These are phyloP conservation scores for Dendrocalamus sinicus DNA, from an alignment of 176 grass and related monocot genomes.

Conservation along the genomic window DNA sequence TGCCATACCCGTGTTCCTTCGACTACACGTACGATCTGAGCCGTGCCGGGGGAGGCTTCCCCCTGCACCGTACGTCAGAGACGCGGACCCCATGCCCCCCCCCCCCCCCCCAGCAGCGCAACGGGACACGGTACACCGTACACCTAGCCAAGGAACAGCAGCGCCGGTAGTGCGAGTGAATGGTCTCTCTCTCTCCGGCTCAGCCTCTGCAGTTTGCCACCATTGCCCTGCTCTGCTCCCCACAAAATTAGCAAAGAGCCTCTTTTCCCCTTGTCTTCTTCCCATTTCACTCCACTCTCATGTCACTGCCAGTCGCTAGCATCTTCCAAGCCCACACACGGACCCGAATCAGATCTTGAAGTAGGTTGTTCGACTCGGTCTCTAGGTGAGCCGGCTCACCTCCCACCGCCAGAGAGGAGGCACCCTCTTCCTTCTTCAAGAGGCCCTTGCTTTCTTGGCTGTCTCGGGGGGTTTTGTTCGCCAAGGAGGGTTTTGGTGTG, in stretches of 20 bases:
- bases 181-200: not conserved
- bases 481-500: not conserved
- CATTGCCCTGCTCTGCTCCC: not conserved
- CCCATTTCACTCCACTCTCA: not conserved
- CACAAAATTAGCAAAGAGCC: constrained; percentile 21
- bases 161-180: not conserved
- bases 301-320: constrained; percentile 12
- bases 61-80: not conserved
- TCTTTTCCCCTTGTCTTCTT: constrained; percentile 17
- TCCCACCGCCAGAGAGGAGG: not conserved
- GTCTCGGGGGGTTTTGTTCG: not conserved
- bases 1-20: not conserved
- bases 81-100: not conserved
- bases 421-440: constrained; percentile 32
- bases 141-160: not conserved
- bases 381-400: constrained; percentile 36
- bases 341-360: constrained; percentile 58
- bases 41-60: not conserved
- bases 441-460: constrained; percentile 21
- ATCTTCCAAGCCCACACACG: constrained; percentile 12
- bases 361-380: constrained; percentile 9
- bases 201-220: too few species aligned
- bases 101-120: not conserved
- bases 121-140: not conserved
- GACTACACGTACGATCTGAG: not conserved